Evolutionary conservation across 1,284 basidiomycete species (phyloP), one percentile per base, ranked within the genome.

Genomic region (Trametes polyzona): DNA sequence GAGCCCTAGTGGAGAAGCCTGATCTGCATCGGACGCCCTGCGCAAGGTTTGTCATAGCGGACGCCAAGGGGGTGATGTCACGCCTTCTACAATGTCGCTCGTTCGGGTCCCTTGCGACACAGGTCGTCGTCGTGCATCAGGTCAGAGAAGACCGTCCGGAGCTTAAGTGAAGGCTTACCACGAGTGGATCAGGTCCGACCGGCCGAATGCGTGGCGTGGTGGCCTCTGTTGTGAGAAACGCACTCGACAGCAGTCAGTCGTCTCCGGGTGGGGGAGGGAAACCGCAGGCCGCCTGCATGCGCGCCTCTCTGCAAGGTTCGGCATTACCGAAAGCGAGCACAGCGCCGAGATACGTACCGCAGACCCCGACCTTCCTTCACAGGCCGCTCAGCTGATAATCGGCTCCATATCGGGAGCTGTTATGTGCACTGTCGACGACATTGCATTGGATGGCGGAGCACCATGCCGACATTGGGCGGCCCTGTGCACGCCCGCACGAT

Each of bases 21-120:
- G 27, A 53, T 47, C 41, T 26, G 16, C 21, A 32, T 46, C 52
- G 27, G 41, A 53, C 43, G 52, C 52, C 41, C 52, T 47, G 27
- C 27, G 19, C 29, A 46, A 47, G 52, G 43, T 53, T 53, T 32
- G 27, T 21, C 23, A 24, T 53, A 26, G 17, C 27, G 43, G 27
- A 47, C 52, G 36, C 52, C 52, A 40, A 40, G 52, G 21, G 6
- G 26, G 52, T 51, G 52, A 47, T 53, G 52, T 53, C 43, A 53
- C 33, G 35, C 8, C 41, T 43, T 30, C 52, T 40, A 7, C 35
- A 27, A 23, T 17, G 23, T 29, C 30, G 36, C 23, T 36, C 43
- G 42, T 35, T 30, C 52, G 36, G 32, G 35, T 21, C 27, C 52
- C 43, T 39, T 29, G n/a, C n/a, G 43, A 29, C 52, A 9, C 40